phyloP scores from a whole-genome alignment of 164 flowering plant genomes.

The Annona squamosa region DNA sequence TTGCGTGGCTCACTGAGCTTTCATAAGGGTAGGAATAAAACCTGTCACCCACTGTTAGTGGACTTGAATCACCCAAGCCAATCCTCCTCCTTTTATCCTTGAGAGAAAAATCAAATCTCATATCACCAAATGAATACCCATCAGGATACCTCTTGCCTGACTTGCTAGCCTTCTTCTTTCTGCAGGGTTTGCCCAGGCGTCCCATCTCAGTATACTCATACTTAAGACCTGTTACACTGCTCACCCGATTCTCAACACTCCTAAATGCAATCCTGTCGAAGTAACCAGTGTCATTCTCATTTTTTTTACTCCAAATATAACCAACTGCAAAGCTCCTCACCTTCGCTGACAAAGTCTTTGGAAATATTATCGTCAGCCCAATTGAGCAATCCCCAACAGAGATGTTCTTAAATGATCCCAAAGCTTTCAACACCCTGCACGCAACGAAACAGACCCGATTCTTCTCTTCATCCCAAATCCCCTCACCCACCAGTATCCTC shows the following conservation, averaged over 20 bases:
- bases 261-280: constrained; percentile 28
- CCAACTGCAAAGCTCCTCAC: constrained; percentile 33
- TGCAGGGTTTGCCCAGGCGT: constrained; percentile 31
- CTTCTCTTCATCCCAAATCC: constrained; percentile 42
- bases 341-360: constrained; percentile 35
- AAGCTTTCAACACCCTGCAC: constrained; percentile 31
- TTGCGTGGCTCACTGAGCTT: background rate
- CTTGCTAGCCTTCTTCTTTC: constrained; percentile 12
- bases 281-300: constrained; percentile 31
- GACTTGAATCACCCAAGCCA: constrained; percentile 31
- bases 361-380: constrained; percentile 36
- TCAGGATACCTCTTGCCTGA: constrained; percentile 31
- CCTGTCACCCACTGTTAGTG: constrained; percentile 32
- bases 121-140: constrained; percentile 26
- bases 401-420: constrained; percentile 22
- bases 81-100: constrained; percentile 8
- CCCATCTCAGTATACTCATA: constrained; percentile 45
- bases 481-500: constrained; percentile 47
- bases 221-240: constrained; percentile 20
- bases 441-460: constrained; percentile 32
- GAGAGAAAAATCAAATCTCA: constrained; percentile 41
- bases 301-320: constrained; percentile 42
- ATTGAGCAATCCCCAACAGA: constrained; percentile 50
- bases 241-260: constrained; percentile 9
- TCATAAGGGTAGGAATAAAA: constrained; percentile 9